Conservation (phyloP, 192 early-diverging fungal species). For the Podila epigama region DNA sequence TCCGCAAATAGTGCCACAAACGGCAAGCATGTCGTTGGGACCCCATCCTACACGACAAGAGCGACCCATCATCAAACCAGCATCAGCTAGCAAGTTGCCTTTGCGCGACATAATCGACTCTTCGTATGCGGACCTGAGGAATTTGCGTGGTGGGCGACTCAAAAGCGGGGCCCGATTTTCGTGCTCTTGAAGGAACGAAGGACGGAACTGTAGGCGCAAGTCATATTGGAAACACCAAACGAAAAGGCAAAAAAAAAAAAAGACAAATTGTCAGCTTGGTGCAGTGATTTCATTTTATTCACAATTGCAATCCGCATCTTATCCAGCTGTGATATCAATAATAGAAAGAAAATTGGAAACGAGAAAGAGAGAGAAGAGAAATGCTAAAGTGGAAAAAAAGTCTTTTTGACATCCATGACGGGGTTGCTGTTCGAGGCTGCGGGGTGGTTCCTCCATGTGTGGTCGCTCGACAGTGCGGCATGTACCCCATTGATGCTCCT, state of each 20-base stretch:
- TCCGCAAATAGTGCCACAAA: slow-evolving; percentile 51
- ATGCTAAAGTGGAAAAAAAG: neutral
- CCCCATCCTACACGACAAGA: slow-evolving; percentile 90
- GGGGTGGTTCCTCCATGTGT: neutral
- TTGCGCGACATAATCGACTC: slow-evolving; percentile 46
- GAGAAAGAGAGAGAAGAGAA: neutral
- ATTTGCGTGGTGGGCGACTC: slow-evolving; percentile 23
- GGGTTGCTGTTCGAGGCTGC: neutral
- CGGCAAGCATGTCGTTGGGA: slow-evolving; percentile 72
- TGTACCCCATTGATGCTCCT: too few relatives aligned
- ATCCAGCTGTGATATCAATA: slow-evolving; percentile 3
- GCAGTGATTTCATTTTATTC: slow-evolving; percentile 35
- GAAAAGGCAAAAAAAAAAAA: neutral
- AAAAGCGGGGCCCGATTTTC: slow-evolving; percentile 1
- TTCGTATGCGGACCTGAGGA: slow-evolving; percentile 18
- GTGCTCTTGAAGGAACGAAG: slow-evolving; percentile 35
- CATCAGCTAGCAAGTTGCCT: slow-evolving; percentile 66
- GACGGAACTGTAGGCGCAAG: slow-evolving; percentile 12
- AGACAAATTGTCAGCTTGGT: slow-evolving; percentile 28
- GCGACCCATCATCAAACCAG: slow-evolving; percentile 81
- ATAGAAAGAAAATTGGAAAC: slow-evolving; percentile 4
- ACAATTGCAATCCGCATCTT: neutral
- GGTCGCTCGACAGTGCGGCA: too few relatives aligned
- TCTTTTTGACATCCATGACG: neutral
- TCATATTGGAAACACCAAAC: neutral